These are phyloP conservation scores for Cyclotella cryptica DNA, from an alignment of 108 stramenopile genomes.

Conservation along the genomic window DNA sequence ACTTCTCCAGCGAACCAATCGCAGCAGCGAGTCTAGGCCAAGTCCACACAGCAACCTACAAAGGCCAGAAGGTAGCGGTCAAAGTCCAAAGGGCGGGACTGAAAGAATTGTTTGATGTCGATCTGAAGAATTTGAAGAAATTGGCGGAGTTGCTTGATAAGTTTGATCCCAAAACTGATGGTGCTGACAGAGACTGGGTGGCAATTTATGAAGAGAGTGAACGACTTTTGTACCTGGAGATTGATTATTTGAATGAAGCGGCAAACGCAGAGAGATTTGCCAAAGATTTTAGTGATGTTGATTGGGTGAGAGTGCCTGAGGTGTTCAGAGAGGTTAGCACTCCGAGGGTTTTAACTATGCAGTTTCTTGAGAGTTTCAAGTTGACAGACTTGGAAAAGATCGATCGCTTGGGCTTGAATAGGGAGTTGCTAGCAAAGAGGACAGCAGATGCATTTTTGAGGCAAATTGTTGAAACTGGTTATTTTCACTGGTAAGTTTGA, in stretches of 20 bases:
- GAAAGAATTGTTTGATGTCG: slow-evolving; percentile 95
- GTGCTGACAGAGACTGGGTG: slow-evolving; percentile 93
- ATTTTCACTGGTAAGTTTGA: slow-evolving; percentile 49
- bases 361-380: slow-evolving; percentile 93
- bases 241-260: slow-evolving; percentile 95
- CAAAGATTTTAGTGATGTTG: slow-evolving; percentile 82
- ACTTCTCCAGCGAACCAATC: slow-evolving; percentile 84
- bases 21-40: slow-evolving; percentile 96
- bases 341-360: slow-evolving; percentile 91
- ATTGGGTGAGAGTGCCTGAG: slow-evolving; percentile 88
- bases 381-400: slow-evolving; percentile 86
- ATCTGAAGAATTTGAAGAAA: slow-evolving; percentile 91
- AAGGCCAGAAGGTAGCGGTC: slow-evolving; percentile 91
- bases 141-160: slow-evolving; percentile 91
- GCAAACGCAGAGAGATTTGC: slow-evolving; percentile 87
- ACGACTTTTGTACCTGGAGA: slow-evolving; percentile 90
- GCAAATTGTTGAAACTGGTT: slow-evolving; percentile 90
- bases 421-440: slow-evolving; percentile 83
- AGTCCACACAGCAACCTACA: slow-evolving; percentile 88
- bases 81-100: slow-evolving; percentile 95
- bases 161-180: slow-evolving; percentile 96
- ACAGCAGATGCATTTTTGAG: slow-evolving; percentile 93
- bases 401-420: slow-evolving; percentile 81
- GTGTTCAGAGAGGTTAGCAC: slow-evolving; percentile 88
- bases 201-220: slow-evolving; percentile 93